These are phyloP conservation scores for Allium cepa DNA, from an alignment of 106 monocot species.

Conservation along the genomic window DNA sequence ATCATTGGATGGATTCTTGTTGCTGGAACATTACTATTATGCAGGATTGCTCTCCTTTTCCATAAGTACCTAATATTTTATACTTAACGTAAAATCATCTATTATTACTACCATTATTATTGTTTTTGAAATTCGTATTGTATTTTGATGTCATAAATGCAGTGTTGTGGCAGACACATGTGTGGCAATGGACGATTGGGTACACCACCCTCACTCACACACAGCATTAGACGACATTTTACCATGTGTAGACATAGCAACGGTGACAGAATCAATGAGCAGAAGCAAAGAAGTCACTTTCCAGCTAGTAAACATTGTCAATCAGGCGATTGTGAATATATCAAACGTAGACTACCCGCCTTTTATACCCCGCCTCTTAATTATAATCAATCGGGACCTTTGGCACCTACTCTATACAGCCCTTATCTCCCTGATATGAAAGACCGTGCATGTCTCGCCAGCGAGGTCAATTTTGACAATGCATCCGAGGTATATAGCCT, in stretches of 20 bases:
- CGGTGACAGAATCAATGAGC: slow-evolving; percentile 59
- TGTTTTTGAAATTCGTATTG: neutral
- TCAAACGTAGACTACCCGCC: too few species aligned
- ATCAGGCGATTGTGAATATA: slow-evolving; percentile 49
- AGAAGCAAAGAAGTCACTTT: slow-evolving; percentile 55
- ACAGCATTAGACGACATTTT: slow-evolving; percentile 85
- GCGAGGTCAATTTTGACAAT: too few species aligned
- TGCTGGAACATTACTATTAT: slow-evolving; percentile 63
- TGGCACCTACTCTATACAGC: too few species aligned
- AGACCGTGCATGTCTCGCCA: too few species aligned
- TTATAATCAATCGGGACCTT: too few species aligned
- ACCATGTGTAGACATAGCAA: slow-evolving; percentile 74
- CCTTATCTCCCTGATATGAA: too few species aligned
- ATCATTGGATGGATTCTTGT: slow-evolving; percentile 86
- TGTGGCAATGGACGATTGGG: slow-evolving; percentile 97
- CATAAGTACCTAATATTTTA: slow-evolving; percentile 63
- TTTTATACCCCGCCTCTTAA: too few species aligned
- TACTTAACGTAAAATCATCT: slow-evolving; percentile 1
- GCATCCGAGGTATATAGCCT: too few species aligned
- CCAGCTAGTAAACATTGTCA: slow-evolving; percentile 56
- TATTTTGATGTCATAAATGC: neutral
- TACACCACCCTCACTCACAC: slow-evolving; percentile 48
- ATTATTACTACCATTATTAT: neutral
- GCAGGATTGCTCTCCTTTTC: slow-evolving; percentile 74
- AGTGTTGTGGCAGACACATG: slow-evolving; percentile 78